phyloP scores from a whole-genome alignment of 2,329 filamentous ascomycete genomes.

The Exophiala dermatitidis region DNA sequence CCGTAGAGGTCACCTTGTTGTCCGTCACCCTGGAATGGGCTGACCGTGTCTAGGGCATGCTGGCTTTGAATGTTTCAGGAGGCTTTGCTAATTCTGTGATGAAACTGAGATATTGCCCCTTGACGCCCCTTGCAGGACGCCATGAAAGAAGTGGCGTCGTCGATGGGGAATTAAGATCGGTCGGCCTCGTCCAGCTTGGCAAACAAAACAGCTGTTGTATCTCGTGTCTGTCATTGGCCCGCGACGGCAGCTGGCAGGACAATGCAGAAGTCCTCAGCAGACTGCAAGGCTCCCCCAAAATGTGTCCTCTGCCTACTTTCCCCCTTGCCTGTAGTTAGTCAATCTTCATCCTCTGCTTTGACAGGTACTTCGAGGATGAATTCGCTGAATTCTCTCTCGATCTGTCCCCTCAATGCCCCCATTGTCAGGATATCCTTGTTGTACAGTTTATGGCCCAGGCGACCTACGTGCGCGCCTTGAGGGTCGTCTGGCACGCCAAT shows the following conservation, averaged over 20 bases:
- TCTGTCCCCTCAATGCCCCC: slow-evolving; percentile 38
- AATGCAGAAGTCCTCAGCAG: too few species aligned
- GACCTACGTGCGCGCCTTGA: slow-evolving; percentile 31
- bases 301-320: too few species aligned
- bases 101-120: neutral
- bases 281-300: too few species aligned
- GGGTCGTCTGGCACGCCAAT: slow-evolving; percentile 36
- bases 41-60: neutral
- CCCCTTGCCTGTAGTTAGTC: neutral
- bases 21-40: too few species aligned
- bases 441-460: slow-evolving; percentile 34
- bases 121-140: neutral
- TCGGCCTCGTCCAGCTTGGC: neutral
- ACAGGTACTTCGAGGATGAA: slow-evolving; percentile 8
- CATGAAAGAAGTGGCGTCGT: neutral
- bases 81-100: neutral
- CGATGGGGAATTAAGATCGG: neutral
- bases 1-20: too few species aligned
- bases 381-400: slow-evolving; percentile 32
- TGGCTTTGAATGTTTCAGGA: neutral
- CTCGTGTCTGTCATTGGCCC: neutral
- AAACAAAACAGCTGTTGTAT: neutral
- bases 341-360: slow-evolving; percentile 8
- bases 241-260: too few species aligned
- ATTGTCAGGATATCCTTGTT: slow-evolving; percentile 39